A percentile compares a stretch with the other conserved stretches of the same genome.
phyloP scores from a whole-genome alignment of 768 basidiomycete genomes.

The Lepiota subincarnata region DNA sequence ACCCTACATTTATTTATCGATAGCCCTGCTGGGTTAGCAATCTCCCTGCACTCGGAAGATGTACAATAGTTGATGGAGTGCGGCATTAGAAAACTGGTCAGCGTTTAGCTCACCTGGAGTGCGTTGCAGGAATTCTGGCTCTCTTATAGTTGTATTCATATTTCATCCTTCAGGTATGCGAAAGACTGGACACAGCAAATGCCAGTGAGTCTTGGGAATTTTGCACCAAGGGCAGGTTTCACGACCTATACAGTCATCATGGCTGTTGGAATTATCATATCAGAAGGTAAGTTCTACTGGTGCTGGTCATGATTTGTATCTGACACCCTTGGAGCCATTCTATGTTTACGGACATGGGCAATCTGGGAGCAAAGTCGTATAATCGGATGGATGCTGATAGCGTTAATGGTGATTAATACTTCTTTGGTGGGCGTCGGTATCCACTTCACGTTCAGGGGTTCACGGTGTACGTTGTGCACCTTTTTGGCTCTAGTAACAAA shows the following conservation, averaged over 20 bases:
- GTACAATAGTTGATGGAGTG: no score
- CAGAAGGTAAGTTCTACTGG: not conserved
- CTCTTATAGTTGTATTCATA: not conserved
- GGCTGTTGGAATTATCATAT: not conserved
- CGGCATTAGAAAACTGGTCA: not conserved
- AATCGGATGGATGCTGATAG: not conserved
- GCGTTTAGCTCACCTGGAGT: not conserved
- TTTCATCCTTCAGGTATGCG: not conserved
- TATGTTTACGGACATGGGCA: conserved; percentile 5
- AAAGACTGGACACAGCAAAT: not conserved
- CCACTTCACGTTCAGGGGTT: not conserved
- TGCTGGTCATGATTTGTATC: not conserved
- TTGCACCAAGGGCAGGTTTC: no score
- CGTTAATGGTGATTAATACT: not conserved
- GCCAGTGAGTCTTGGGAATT: not conserved
- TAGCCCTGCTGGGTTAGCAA: not conserved
- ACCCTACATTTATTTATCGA: not conserved
- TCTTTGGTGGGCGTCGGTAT: not conserved
- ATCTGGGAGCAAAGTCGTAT: not conserved
- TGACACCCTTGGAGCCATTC: not conserved
- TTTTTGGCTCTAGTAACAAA: no score
- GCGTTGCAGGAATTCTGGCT: not conserved
- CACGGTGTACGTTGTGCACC: not conserved
- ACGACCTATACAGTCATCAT: not conserved
- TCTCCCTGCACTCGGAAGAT: not conserved